Evolutionary conservation across 257 asterid genomes (phyloP).

Genomic region (Nicotiana sylvestris): DNA sequence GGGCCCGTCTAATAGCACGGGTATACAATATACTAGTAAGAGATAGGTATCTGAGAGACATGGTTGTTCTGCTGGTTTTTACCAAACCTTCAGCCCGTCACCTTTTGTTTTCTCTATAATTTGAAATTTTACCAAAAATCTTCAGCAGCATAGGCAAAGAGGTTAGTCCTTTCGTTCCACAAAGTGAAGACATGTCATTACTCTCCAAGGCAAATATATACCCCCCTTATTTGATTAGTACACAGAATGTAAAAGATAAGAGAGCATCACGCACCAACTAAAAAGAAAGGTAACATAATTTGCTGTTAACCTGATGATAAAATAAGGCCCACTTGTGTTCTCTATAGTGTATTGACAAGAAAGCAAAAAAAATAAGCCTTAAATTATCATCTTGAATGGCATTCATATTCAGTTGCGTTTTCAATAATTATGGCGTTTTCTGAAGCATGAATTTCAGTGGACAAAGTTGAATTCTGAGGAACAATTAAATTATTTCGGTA

Average conservation of each 20-base stretch:
- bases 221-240: not conserved
- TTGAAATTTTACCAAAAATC: not conserved
- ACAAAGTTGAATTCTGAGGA: too few relatives aligned
- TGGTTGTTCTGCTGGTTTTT: not conserved
- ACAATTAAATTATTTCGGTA: too few relatives aligned
- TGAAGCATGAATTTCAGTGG: too few relatives aligned
- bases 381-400: too few relatives aligned
- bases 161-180: not conserved
- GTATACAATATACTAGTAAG: not conserved
- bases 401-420: too few relatives aligned
- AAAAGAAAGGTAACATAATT: not conserved
- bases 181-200: not conserved
- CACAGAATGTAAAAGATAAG: not conserved
- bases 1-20: too few relatives aligned
- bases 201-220: not conserved
- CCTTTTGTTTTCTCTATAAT: not conserved
- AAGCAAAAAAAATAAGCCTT: too few relatives aligned
- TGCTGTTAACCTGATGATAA: not conserved
- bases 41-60: not conserved
- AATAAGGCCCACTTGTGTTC: too few relatives aligned
- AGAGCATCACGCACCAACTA: not conserved
- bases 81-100: not conserved
- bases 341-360: too few relatives aligned
- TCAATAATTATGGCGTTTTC: too few relatives aligned
- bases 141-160: not conserved